A percentile compares a stretch with the other conserved stretches of the same genome.
phyloP scores from a whole-genome alignment of 2,329 filamentous ascomycete genomes.

The Fusarium xylarioides region DNA sequence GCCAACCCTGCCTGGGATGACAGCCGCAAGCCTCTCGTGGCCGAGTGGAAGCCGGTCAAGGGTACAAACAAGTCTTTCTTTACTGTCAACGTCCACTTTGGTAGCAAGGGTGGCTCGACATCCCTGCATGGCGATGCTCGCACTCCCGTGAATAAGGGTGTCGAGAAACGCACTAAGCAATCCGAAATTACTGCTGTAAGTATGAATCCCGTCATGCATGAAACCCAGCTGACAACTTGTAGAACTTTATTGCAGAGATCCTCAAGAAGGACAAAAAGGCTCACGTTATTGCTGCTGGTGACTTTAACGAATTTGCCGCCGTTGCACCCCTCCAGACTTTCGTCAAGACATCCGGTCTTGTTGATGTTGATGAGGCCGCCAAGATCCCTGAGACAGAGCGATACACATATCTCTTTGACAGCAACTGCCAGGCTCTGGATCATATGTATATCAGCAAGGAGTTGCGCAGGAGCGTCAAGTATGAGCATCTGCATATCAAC shows the following conservation, averaged over 20 bases:
- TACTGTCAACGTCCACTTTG: slow-evolving; percentile 76
- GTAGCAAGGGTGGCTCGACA: slow-evolving; percentile 72
- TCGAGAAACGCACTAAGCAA: slow-evolving; percentile 66
- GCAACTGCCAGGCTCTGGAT: slow-evolving; percentile 75
- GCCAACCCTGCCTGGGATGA: slow-evolving; percentile 65
- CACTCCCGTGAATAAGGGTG: slow-evolving; percentile 72
- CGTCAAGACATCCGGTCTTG: slow-evolving; percentile 60
- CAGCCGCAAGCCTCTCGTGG: slow-evolving; percentile 73
- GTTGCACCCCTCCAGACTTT: slow-evolving; percentile 68
- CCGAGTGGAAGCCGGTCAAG: slow-evolving; percentile 69
- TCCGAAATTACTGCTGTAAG: slow-evolving; percentile 65
- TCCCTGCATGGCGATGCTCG: slow-evolving; percentile 71
- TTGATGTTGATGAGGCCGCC: slow-evolving; percentile 69
- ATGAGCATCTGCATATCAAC: slow-evolving; percentile 77
- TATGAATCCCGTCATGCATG: slow-evolving; percentile 2
- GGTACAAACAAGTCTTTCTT: slow-evolving; percentile 66
- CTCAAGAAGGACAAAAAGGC: slow-evolving; percentile 65
- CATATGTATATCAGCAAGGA: slow-evolving; percentile 72
- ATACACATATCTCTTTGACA: slow-evolving; percentile 76
- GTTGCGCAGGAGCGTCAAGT: slow-evolving; percentile 55
- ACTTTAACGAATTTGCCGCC: slow-evolving; percentile 78
- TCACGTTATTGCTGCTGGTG: slow-evolving; percentile 68
- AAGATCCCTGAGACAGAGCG: slow-evolving; percentile 64
- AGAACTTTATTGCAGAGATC: slow-evolving; percentile 66
- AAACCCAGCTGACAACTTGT: slow-evolving; percentile 22